Evolutionary conservation across 2,329 filamentous ascomycete species (phyloP), one percentile per base, ranked within the genome.

Genomic region (Penicillium decumbens): DNA sequence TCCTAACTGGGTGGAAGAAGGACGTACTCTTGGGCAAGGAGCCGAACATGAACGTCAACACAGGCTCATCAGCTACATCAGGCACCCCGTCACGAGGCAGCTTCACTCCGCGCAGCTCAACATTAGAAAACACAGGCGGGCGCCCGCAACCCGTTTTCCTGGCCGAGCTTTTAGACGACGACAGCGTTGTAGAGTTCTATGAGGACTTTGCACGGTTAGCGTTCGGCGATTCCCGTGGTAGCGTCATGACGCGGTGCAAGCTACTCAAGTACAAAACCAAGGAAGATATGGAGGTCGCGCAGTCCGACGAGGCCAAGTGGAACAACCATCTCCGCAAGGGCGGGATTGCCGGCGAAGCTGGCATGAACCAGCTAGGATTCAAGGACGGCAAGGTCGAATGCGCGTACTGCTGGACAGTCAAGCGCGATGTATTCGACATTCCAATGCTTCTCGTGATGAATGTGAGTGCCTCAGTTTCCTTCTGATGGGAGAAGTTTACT

Each of bases 391-490:
- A 93, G 72, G 87, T 97, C 49, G 88, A 95, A 67, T 96, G 91
- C 75, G 90, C 88, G 63, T 95, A 95, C 73, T 95, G 89, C 75
- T 97, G 92, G 91, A 92, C 89, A 56, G 91, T 97, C 55, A 95
- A 95, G 75, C 80, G 92, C 56, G 93, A 98, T 70, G 89, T 93
- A 35, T 97, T 97, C 74, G 92, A 97, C 74, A 95, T 97, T 71
- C 93, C 93, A 20, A 95, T 96, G 89, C 79, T 97, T 75, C 95
- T 97, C 70, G 88, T 96, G 65, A 92, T 97, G 77, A 96, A 96
- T 75, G 93, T 96, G 71, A 85, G 91, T 85, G 9, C 24, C 24
- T 12, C 12, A 27, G 35, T 38, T 4, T 28, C 27, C 6, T 41
- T 7, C 42, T 25, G 5, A 18, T n/a, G 7, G 32, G 33, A 32